Evolutionary conservation across 352 stramenopile species (phyloP), one percentile per base, ranked within the genome.

Genomic region (Pythium chondricola): DNA sequence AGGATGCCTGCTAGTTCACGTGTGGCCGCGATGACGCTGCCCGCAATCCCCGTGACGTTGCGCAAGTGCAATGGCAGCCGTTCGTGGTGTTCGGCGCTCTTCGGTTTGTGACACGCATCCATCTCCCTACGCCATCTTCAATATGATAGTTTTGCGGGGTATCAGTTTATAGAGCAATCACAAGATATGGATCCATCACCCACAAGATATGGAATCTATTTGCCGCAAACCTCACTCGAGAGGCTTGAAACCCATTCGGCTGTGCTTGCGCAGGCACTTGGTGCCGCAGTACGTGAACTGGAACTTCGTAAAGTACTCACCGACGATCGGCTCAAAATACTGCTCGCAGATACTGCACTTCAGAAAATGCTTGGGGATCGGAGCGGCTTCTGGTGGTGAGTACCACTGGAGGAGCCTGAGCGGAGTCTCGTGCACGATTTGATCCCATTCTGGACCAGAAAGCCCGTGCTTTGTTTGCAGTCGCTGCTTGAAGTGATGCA

Each of bases 241-340:
- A 22, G 56, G 40, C 49, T 65, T 58, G 49, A 87, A 89, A 16
- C 74, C 68, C 26, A 71, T 57, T 18, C 68, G 63, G 45, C 74
- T 84, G 52, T 93, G 82, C 60, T 74, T 76, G 17, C 77, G 74
- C 14, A 93, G 67, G 32, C 82, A 93, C 57, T 93, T 91, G 42
- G 77, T 86, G 40, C 72, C 71, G 53, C 82, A 93, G 57, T 93
- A 93, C 13, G 60, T 70, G 51, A 88, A 93, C 44, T 67, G 56
- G 43, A 90, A 91, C 63, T 93, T 93, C 40, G 82, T 85, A 32
- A 89, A 93, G 58, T 91, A 93, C 56, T 93, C 79, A 22, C 82
- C 82, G 16, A 85, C 79, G 48, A 93, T 81, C 8, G 82, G 82
- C 60, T 93, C 82, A 50, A 93, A 93, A 45, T 58, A 65, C 22